Conservation (phyloP, 2,329 filamentous ascomycete species). For the Ophiobolus disseminans region DNA sequence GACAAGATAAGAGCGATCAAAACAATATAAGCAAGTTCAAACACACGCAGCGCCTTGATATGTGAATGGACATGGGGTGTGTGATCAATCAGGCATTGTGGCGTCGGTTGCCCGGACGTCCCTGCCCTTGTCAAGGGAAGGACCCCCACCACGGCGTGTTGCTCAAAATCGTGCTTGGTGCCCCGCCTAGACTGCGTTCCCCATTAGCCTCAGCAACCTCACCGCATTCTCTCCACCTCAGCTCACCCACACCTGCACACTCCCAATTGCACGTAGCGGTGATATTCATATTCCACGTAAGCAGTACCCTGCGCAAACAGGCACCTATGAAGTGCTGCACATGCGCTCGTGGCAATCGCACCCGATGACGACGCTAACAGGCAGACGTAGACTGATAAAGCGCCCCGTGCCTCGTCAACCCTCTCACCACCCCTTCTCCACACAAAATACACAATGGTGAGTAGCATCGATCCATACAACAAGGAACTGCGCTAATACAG, state of each 20-base stretch:
- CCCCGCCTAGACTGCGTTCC: slow-evolving; percentile 10
- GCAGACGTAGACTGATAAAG: slow-evolving; percentile 46
- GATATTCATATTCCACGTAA: slow-evolving; percentile 38
- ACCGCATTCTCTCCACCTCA: slow-evolving; percentile 24
- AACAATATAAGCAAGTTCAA: slow-evolving; percentile 35
- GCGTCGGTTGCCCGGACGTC: slow-evolving; percentile 30
- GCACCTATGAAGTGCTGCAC: slow-evolving; percentile 20
- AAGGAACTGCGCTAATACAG: slow-evolving; percentile 22
- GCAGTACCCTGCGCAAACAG: slow-evolving; percentile 21
- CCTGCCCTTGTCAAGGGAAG: slow-evolving; percentile 18
- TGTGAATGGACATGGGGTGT: slow-evolving; percentile 6
- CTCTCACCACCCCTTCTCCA: slow-evolving; percentile 25
- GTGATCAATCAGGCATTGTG: slow-evolving; percentile 15
- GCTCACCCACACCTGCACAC: slow-evolving; percentile 22
- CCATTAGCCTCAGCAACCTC: slow-evolving; percentile 35
- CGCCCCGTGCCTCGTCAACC: slow-evolving; percentile 29
- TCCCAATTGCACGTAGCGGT: slow-evolving; percentile 22
- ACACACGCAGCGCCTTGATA: slow-evolving; percentile 6
- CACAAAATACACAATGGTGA: slow-evolving; percentile 46
- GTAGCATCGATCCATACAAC: slow-evolving; percentile 10
- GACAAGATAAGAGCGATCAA: slow-evolving; percentile 41
- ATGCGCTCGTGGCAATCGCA: slow-evolving; percentile 19
- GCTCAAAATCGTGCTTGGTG: slow-evolving; percentile 23
- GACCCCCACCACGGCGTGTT: slow-evolving; percentile 28
- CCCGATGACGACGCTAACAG: slow-evolving; percentile 49